Evolutionary conservation across 805 yeast species (phyloP).

Genomic region (Yamadazyma philogaea): DNA sequence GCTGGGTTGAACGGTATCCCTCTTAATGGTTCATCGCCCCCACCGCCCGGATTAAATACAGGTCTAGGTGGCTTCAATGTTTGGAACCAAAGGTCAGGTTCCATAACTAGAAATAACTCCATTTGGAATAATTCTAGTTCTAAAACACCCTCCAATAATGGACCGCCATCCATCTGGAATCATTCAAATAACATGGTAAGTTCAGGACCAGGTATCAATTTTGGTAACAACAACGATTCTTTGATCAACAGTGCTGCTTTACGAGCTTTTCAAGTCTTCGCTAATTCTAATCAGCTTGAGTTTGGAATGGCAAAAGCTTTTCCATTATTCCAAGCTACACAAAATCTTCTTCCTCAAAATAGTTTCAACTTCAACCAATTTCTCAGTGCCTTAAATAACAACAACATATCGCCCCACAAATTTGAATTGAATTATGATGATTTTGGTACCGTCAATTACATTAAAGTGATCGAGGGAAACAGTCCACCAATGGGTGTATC

Average conservation of each 20-base stretch:
- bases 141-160: neutral
- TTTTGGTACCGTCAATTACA: constrained; percentile 42
- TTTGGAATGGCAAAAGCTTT: constrained; percentile 35
- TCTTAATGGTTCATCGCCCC: constrained; percentile 3
- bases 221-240: constrained; percentile 7
- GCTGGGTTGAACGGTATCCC: constrained; percentile 6
- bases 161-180: constrained; percentile 8
- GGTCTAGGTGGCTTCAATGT: constrained; percentile 4
- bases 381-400: constrained; percentile 23
- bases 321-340: constrained; percentile 32
- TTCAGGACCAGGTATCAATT: neutral
- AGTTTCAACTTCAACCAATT: constrained; percentile 30
- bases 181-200: neutral
- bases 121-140: constrained; percentile 26
- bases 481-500: constrained; percentile 2
- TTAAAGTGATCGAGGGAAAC: constrained; percentile 24
- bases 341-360: constrained; percentile 25
- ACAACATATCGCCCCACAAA: constrained; percentile 19
- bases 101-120: constrained; percentile 22
- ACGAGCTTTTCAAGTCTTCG: constrained; percentile 37
- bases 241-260: constrained; percentile 42
- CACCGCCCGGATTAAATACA: constrained; percentile 7
- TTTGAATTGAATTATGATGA: constrained; percentile 48
- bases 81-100: constrained; percentile 3
- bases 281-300: constrained; percentile 33